Conservation (phyloP, 805 yeast genomes). For the Sugiyamaella mastotermitis region DNA sequence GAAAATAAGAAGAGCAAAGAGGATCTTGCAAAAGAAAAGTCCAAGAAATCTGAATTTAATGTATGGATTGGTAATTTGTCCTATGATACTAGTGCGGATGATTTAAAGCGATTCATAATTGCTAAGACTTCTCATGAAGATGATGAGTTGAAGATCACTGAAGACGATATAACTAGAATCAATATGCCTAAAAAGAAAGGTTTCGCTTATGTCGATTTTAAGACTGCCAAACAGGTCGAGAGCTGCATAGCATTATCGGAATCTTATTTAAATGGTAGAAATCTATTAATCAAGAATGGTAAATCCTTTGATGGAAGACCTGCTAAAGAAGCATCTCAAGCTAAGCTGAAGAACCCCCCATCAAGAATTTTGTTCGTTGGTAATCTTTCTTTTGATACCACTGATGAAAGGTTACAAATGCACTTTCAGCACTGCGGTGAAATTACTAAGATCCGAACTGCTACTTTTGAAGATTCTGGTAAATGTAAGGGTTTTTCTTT, state of each 20-base stretch:
- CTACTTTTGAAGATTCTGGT: constrained; percentile 95
- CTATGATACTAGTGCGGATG: constrained; percentile 75
- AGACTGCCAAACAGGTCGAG: constrained; percentile 50
- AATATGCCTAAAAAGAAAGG: constrained; percentile 72
- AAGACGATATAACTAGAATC: constrained; percentile 62
- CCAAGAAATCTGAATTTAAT: constrained; percentile 49
- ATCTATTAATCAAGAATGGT: constrained; percentile 75
- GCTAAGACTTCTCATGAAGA: constrained; percentile 38
- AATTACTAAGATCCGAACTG: constrained; percentile 81
- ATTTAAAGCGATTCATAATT: constrained; percentile 56
- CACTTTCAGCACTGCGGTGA: constrained; percentile 92
- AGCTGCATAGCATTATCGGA: constrained; percentile 68
- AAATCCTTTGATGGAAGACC: constrained; percentile 87
- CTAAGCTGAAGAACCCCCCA: constrained; percentile 63
- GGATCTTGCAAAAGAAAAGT: constrained; percentile 32
- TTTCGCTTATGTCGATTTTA: constrained; percentile 85
- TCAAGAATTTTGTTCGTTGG: constrained; percentile 88
- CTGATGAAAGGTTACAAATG: constrained; percentile 66
- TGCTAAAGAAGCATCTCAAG: constrained; percentile 40
- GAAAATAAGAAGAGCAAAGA: constrained; percentile 34
- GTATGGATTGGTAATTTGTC: constrained; percentile 95
- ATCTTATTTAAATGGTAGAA: constrained; percentile 71
- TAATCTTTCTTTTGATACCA: constrained; percentile 86
- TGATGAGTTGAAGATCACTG: constrained; percentile 33
- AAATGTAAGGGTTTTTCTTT: constrained; percentile 97